Percentiles rank a stretch among this genome's conserved stretches.
phyloP scores from a whole-genome alignment of 1,284 basidiomycete species.

The Ceratobasidium sp. region DNA sequence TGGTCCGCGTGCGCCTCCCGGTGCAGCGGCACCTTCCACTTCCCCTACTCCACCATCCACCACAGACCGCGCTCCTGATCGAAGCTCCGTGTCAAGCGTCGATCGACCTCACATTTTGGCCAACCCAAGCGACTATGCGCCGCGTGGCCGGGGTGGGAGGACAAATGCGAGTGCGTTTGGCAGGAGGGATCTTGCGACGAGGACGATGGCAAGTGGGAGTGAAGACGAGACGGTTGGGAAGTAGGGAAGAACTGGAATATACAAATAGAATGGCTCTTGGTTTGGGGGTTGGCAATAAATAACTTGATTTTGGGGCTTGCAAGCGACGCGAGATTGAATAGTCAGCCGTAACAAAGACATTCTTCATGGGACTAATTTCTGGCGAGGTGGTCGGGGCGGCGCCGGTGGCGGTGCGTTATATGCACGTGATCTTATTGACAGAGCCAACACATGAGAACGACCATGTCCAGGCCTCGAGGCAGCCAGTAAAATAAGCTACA shows the following conservation, averaged over 20 bases:
- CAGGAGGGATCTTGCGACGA: constrained; percentile 68
- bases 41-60: not conserved
- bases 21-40: not conserved
- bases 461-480: constrained; percentile 32
- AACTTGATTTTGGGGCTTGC: not conserved
- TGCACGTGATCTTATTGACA: constrained; percentile 30
- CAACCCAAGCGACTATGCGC: constrained; percentile 47
- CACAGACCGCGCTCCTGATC: constrained; percentile 18
- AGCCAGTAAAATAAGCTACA: constrained; percentile 14
- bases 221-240: constrained; percentile 69
- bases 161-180: constrained; percentile 62
- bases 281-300: constrained; percentile 20
- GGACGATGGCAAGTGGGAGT: constrained; percentile 80
- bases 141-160: constrained; percentile 56
- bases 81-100: constrained; percentile 25
- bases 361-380: too few relatives aligned
- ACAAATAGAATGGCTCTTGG: constrained; percentile 41
- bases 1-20: constrained; percentile 33
- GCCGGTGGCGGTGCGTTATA: constrained; percentile 20
- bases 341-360: too few relatives aligned
- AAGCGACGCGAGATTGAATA: too few relatives aligned
- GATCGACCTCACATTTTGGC: constrained; percentile 19
- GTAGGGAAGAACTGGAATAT: constrained; percentile 37
- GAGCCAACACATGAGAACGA: not conserved
- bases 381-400: too few relatives aligned